Evolutionary conservation across 495 filamentous ascomycete species (phyloP).

Genomic region (Tuber aestivum): DNA sequence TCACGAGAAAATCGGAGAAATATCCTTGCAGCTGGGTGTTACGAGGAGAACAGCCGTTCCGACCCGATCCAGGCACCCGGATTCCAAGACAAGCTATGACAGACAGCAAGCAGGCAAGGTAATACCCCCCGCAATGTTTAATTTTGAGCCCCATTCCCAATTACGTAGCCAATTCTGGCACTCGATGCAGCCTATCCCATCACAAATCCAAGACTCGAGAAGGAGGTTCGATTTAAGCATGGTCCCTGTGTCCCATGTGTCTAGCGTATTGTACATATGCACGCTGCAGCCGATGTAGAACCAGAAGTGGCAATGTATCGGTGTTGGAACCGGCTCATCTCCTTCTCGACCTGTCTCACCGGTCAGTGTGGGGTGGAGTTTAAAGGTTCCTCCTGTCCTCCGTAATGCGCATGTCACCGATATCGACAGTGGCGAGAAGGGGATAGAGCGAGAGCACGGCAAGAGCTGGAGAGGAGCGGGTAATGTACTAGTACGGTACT

Average conservation of each 20-base stretch:
- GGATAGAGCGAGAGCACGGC: neutral
- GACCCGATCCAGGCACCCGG: slow-evolving; percentile 22
- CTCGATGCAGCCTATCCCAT: neutral
- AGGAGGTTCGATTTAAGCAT: neutral
- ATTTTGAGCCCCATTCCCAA: slow-evolving; percentile 27
- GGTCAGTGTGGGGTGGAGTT: neutral
- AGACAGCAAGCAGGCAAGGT: neutral
- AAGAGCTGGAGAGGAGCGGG: neutral
- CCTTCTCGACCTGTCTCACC: neutral
- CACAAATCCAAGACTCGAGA: neutral
- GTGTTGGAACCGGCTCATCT: neutral
- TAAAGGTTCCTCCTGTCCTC: neutral
- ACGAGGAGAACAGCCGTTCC: slow-evolving; percentile 7
- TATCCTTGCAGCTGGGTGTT: slow-evolving; percentile 3
- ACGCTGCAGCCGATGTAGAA: neutral
- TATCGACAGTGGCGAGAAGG: neutral
- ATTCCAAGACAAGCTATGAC: neutral
- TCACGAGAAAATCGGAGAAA: slow-evolving; percentile 5
- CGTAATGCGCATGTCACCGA: neutral
- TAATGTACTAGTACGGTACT: too few species aligned
- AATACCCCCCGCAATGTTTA: slow-evolving; percentile 22
- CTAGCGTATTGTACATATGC: neutral
- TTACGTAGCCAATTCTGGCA: neutral
- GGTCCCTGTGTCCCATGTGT: neutral
- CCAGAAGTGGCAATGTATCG: neutral